Base-by-base conservation (phyloP, 2,329 filamentous ascomycete species). In the Claviceps capensis region DNA sequence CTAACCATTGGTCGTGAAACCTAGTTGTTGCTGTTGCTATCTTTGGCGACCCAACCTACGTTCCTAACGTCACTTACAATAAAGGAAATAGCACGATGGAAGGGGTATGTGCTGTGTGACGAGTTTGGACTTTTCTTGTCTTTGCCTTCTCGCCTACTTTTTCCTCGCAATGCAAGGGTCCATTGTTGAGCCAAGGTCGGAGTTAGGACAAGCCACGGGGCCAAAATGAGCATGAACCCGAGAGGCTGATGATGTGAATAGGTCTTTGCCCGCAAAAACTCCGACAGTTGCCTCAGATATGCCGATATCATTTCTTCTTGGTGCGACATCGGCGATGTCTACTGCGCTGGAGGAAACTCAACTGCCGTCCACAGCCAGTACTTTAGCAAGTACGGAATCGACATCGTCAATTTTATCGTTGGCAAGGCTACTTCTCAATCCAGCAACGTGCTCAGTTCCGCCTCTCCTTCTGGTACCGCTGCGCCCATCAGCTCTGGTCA, bases 31-130 rank as follows among this genome's bases (percentile, higher is more conserved):
- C 69, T 26, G 61, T 70, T 53, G 57, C 68, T 45, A 55, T 70
- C 49, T 69, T 71, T 49, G 70, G 70, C 47, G 69, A 72, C 60
- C 70, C 70, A 19, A 66, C 66, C 53, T 66, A 69, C 59, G 59
- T 64, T 54, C 59, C 60, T 60, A 64, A 65, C 50, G 51, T 61
- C 23, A 59, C 64, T 45, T 72, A 67, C 61, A 61, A 65, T 58
- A 57, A 53, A 30, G 69, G 69, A 53, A 69, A 66, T 19, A 68
- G 66, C 57, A 62, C 61, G 5, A 61, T 55, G 1, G 54, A 69
- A 49, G 69, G 69, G 22, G 69, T 72, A 61, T 53, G 69, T 62
- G 2, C 17, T 48, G 5, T 40, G 4, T 34, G 14, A 11, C 34
- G 22, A 30, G 19, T 17, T 44, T 26, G 11, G 17, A 14, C 48